Base-by-base conservation (phyloP, 345 rosid genomes). In the Camelina sativa region DNA sequence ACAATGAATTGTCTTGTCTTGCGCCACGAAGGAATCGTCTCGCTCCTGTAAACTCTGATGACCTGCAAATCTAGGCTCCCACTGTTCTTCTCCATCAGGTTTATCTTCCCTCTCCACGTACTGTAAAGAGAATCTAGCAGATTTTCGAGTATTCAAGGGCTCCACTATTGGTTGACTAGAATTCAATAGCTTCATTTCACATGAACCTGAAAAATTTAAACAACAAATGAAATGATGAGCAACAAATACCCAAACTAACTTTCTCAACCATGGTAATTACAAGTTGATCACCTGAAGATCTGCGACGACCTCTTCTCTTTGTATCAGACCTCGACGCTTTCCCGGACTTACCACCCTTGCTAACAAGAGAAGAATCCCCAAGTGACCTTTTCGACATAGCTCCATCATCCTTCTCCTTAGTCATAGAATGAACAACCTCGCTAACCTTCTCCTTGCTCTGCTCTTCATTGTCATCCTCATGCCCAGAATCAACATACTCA, bases 21-120 rank as follows among this genome's bases (percentile, higher is more conserved):
- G 84, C 23, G 76, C 97, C 81, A 86, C 73, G 79, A 95, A 95
- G 34, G 96, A 92, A 63, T 83, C 84, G 71, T 88, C 91, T 59
- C 90, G 82, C 63, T 90, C 91, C 69, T 83, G 79, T 62, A 90
- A 84, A 86, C 81, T 86, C 79, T 90, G 99, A 80, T 92, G 97
- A 74, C 99, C 99, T 12, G 94, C 93, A 84, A 95, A 95, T 79
- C 86, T 90, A 59, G 97, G 97, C 74, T 82, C 84, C 97, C 97
- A 95, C 61, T 80, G 84, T 57, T 67, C 80, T 25, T 78, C 83
- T 54, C 79, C 87, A 68, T 79, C 79, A 30, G 90, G 88, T 44
- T 84, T 92, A 64, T 88, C 89, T 80, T 93, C 97, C 30, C 8
- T 79, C 48, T 90, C 87, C 41, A 75, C 61, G 77, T 92, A 95